A percentile compares a stretch with the other conserved stretches of the same genome.
Evolutionary conservation across 768 basidiomycete genomes (phyloP).

Genomic region (Obba rivulosa): DNA sequence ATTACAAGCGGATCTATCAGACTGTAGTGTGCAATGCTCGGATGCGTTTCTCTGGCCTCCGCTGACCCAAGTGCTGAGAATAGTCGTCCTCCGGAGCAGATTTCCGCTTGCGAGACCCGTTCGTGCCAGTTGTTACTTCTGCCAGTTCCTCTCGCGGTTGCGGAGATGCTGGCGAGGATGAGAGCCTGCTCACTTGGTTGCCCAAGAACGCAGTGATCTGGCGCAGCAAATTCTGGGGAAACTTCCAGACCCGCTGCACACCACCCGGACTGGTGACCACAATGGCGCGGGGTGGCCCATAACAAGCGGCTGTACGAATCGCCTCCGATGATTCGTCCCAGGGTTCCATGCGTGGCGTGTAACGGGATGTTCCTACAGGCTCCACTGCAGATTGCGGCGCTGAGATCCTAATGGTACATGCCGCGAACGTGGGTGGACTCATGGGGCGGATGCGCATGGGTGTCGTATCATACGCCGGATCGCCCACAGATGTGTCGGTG

Average conservation of each 20-base stretch:
- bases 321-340: background rate
- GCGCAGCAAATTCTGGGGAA: background rate
- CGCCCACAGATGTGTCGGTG: no score
- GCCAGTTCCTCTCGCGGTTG: background rate
- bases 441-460: no score
- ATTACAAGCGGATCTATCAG: background rate
- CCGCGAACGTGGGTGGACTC: no score
- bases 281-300: background rate
- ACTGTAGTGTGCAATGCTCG: background rate
- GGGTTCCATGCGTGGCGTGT: background rate
- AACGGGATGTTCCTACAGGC: no score
- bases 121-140: no score
- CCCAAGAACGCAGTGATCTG: background rate
- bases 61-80: no score
- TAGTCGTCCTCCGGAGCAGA: background rate
- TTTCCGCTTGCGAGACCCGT: background rate
- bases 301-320: background rate
- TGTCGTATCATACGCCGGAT: no score
- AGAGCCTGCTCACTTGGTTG: background rate
- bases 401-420: no score
- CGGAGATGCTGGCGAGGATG: background rate
- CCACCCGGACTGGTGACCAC: constrained; percentile 6
- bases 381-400: no score
- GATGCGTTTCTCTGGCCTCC: no score
- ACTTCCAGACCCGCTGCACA: constrained; percentile 3